phyloP scores from a whole-genome alignment of 1,284 basidiomycete genomes.

The Microbotryomycetes sp. region DNA sequence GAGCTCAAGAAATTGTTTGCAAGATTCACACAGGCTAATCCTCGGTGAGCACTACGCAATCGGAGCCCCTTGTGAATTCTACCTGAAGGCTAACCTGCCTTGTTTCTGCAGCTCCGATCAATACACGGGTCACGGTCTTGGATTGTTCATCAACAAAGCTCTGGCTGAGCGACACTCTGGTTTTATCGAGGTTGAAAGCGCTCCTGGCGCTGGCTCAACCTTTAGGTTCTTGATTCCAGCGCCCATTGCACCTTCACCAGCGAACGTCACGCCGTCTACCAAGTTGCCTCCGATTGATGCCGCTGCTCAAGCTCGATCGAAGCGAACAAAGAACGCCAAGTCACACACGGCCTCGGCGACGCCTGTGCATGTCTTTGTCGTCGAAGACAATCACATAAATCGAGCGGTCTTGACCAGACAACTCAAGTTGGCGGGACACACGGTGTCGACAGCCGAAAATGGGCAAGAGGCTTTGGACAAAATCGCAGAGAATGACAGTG shows the following conservation, averaged over 20 bases:
- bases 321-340: background rate
- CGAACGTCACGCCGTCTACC: background rate
- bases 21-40: constrained; percentile 33
- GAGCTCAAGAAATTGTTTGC: constrained; percentile 28
- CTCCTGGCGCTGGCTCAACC: constrained; percentile 20
- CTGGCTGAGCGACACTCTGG: constrained; percentile 34
- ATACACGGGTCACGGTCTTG: constrained; percentile 11
- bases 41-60: no score
- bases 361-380: background rate
- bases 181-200: constrained; percentile 28
- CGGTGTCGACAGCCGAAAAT: background rate
- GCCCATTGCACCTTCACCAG: background rate
- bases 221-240: constrained; percentile 30
- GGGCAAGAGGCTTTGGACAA: constrained; percentile 2
- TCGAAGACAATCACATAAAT: constrained; percentile 2
- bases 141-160: constrained; percentile 32
- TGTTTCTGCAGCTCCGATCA: background rate
- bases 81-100: no score
- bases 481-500: background rate
- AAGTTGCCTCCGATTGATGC: no score
- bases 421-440: background rate
- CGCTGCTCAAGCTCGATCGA: background rate
- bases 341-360: background rate
- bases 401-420: background rate
- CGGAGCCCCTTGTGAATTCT: no score